Conservation (phyloP, 345 rosid species). For the Ceriops decandra region DNA sequence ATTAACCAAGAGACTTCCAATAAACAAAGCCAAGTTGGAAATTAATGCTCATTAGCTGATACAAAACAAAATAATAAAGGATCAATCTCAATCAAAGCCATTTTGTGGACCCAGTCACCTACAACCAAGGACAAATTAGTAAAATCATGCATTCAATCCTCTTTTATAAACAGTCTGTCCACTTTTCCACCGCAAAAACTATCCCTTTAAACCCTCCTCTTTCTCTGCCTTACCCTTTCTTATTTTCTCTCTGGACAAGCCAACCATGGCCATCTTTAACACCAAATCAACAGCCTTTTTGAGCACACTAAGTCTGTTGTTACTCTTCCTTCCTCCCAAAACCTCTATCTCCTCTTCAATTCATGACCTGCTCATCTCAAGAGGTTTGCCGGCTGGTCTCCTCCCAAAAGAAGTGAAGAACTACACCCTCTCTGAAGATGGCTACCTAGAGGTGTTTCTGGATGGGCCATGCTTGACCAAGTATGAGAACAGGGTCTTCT, state of each 20-base stretch:
- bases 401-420: slow-evolving; percentile 76
- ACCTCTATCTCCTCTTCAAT: slow-evolving; percentile 32
- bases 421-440: slow-evolving; percentile 49
- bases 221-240: slow-evolving; percentile 3
- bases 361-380: slow-evolving; percentile 73
- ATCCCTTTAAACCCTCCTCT: slow-evolving; percentile 1
- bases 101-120: slow-evolving; percentile 25
- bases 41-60: slow-evolving; percentile 36
- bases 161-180: slow-evolving; percentile 27
- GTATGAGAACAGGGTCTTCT: slow-evolving; percentile 60
- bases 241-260: slow-evolving; percentile 5
- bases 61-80: slow-evolving; percentile 31
- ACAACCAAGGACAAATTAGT: slow-evolving; percentile 39
- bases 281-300: slow-evolving; percentile 16
- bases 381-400: slow-evolving; percentile 82
- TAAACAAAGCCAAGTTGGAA: slow-evolving; percentile 4
- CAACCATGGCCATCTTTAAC: slow-evolving; percentile 31
- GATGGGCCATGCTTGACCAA: slow-evolving; percentile 72
- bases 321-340: background rate
- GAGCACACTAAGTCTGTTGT: slow-evolving; percentile 16
- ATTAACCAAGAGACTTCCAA: slow-evolving; percentile 5
- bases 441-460: slow-evolving; percentile 69
- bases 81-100: background rate
- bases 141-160: background rate
- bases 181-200: slow-evolving; percentile 18